Conservation (phyloP, 192 early-diverging fungal species). For the Spizellomyces sp. region DNA sequence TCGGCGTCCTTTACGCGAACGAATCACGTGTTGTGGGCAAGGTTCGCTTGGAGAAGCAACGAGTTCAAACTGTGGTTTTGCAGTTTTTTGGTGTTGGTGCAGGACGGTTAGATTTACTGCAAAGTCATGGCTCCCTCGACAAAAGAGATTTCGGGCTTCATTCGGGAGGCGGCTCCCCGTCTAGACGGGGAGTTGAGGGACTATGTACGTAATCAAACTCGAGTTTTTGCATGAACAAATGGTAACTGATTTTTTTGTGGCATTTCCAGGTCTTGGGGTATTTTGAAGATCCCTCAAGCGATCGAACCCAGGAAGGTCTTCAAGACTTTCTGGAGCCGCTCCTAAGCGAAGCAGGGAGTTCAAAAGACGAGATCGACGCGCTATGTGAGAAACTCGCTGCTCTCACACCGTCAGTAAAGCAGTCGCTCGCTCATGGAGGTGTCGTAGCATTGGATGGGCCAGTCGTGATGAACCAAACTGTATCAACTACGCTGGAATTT, state of each 20-base stretch:
- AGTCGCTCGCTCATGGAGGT: conserved; percentile 35
- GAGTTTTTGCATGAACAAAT: background rate
- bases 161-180: conserved; percentile 18
- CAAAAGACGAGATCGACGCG: conserved; percentile 57
- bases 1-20: too few relatives aligned
- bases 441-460: conserved; percentile 65
- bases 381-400: conserved; percentile 73
- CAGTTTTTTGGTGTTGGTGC: too few relatives aligned
- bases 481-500: conserved; percentile 50
- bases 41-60: too few relatives aligned
- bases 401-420: conserved; percentile 48
- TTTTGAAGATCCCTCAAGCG: conserved; percentile 49
- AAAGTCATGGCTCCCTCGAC: conserved; percentile 3
- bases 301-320: conserved; percentile 41
- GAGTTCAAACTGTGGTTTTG: too few relatives aligned
- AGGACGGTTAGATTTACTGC: background rate
- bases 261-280: conserved; percentile 43
- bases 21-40: too few relatives aligned
- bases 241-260: background rate
- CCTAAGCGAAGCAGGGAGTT: conserved; percentile 33
- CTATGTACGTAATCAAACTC: conserved; percentile 16
- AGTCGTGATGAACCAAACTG: conserved; percentile 72
- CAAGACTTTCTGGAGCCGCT: conserved; percentile 54
- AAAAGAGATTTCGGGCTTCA: conserved; percentile 19
- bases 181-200: conserved; percentile 33